Evolutionary conservation across 148 eudicot species (phyloP), one percentile per base, ranked within the genome.

Genomic region (Pharnaceum exiguum): DNA sequence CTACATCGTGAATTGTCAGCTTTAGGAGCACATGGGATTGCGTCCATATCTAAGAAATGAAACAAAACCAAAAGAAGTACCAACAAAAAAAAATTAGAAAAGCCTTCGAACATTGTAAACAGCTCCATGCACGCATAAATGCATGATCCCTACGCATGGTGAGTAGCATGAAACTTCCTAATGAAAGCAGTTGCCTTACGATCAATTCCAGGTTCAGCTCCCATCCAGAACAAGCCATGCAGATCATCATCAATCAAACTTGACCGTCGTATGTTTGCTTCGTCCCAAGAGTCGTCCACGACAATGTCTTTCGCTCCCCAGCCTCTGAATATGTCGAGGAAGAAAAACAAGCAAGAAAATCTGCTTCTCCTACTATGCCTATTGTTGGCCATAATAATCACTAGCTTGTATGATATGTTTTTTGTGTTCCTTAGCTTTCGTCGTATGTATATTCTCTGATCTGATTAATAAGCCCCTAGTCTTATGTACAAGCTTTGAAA

Each of bases 181-280:
- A 73, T 73, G 21, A 73, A 73, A 35, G 77, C 77, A 21, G 73
- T 62, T 7, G 77, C 77, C 56, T 73, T 73, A 69, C 77, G 57
- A 53, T 73, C 77, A 11, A 73, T 73, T 18, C 77, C 77, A 5
- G 77, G 73, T 50, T 68, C 77, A 13, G 60, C 57, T 60, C 26
- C 51, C 75, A 69, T 63, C 40, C 15, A 43, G 2, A 53, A 23
- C 1, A 37, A 52, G 9, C 64, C 48, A 36, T 60, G 53, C 10
- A 47, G 46, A 43, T 61, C 67, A 15, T 70, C 74, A 17, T 70
- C 74, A 1, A 49, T 36, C 52, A 63, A 40, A 36, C 74, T 62
- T 4, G 68, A 60, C 45, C 75, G 42, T 57, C 69, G 43, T 22
- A 57, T n/a, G 25, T 42, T 45, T 15, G 75, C 75, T 65, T 71